Conservation (phyloP, 768 basidiomycete species). For the Boletus huronensis region DNA sequence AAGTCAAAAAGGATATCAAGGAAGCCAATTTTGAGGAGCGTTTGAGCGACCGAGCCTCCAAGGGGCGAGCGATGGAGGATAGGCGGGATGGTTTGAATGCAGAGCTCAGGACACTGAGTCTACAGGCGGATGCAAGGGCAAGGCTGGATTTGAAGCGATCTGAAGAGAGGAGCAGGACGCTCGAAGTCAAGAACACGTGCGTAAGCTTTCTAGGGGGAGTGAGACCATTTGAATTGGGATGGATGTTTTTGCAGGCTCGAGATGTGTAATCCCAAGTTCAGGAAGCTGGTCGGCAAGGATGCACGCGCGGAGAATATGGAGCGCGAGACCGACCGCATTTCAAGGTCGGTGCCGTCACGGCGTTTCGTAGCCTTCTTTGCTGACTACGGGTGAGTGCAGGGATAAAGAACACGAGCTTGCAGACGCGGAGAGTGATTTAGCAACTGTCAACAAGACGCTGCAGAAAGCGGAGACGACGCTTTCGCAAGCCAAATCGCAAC, state of each 20-base stretch:
- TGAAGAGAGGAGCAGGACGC: conserved; percentile 61
- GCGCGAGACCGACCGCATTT: conserved; percentile 56
- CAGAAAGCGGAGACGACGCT: conserved; percentile 64
- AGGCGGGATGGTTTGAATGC: conserved; percentile 62
- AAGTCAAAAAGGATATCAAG: conserved; percentile 55
- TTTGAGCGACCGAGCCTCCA: conserved; percentile 50
- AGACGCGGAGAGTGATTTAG: conserved; percentile 31
- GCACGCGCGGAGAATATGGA: conserved; percentile 68
- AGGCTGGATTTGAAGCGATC: conserved; percentile 69
- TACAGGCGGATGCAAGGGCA: conserved; percentile 80
- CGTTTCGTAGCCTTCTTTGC: neutral
- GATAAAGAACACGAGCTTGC: conserved; percentile 62
- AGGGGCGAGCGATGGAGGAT: conserved; percentile 61
- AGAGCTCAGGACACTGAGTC: conserved; percentile 67
- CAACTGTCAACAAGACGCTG: conserved; percentile 50
- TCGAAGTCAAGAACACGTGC: conserved; percentile 67
- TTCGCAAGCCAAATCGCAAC: conserved; percentile 54
- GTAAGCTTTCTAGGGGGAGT: conserved; percentile 22
- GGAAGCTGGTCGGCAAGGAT: conserved; percentile 59
- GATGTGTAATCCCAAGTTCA: conserved; percentile 56
- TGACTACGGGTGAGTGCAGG: conserved; percentile 36
- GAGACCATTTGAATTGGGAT: neutral
- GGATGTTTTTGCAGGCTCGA: conserved; percentile 49
- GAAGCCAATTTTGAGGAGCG: conserved; percentile 63
- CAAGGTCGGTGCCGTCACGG: conserved; percentile 45